Base-by-base conservation (phyloP, 2,329 filamentous ascomycete genomes). In the Plenodomus tracheiphilus region DNA sequence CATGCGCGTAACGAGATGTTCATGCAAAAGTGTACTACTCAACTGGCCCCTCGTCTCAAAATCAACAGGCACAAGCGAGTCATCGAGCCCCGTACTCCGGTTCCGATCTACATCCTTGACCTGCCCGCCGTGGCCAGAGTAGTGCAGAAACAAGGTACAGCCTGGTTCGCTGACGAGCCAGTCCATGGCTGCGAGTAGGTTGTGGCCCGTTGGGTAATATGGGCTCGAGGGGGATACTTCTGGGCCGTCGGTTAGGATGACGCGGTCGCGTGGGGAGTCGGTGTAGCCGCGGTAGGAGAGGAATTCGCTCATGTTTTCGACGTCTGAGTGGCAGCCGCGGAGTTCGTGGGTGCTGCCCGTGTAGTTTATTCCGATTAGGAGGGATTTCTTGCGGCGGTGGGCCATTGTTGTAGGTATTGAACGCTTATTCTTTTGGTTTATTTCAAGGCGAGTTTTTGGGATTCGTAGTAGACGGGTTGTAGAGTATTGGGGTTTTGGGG, bases 51-150 rank as follows among this genome's bases (percentile, higher is more conserved):
- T 71, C n/a, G 66, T 57, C 46, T 75, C 75, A 47, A 78, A 82
- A 60, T 82, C 80, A 0, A 81, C 74, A 0, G 80, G 81, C 16
- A 79, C 80, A 54, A 83, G 81, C 0, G 78, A 79, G 47, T 81
- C 78, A 47, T 81, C 76, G 25, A 71, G 46, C 1, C 69, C 69
- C 1, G 66, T 66, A 3, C 54, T 53, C 3, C 63, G 53, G 41
- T 69, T 72, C 3, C 75, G 75, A n/a, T 77, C 73, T 0, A 68
- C 64, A 47, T 80, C 76, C 13, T 64, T 65, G 18, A 82, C 75
- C 63, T 82, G 80, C 36, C 81, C 78, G 44, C 82, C 82, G 52
- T 85, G 82, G 1, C 82, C 82, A 0, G 79, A 81, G 56, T 85
- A 85, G 54, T 82, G 81, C 41, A 85, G 64, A 72, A 83, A 84